Evolutionary conservation across 768 basidiomycete species (phyloP), one percentile per base, ranked within the genome.

Genomic region (Agaricus subrufescens): DNA sequence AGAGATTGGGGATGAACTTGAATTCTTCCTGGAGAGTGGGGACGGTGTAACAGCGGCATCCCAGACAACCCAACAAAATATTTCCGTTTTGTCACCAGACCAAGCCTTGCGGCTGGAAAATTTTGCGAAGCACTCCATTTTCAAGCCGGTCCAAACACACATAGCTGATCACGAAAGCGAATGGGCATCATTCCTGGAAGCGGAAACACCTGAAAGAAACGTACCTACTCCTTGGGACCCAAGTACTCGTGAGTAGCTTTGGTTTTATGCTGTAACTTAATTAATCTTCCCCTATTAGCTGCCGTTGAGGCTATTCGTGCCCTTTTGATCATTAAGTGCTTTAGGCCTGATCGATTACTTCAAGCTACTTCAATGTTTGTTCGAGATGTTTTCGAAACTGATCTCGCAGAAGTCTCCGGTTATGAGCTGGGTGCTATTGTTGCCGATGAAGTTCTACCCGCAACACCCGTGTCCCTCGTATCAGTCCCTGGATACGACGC

Each of bases 401-500:
- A 96, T 61, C 75, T 98, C n/a, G 79, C 89, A 14, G 71, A 74
- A 10, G 82, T 88, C 67, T 80, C 92, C 1, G 80, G 76, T 45
- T 91, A 86, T 66, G 89, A 94, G 52, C 82, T 99, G 27, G 79
- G 80, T 19, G 68, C 71, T 8, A 87, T 98, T 75, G 92, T 98
- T 27, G 62, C 77, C 6, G 80, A 89, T 63, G 94, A 98, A 66
- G 82, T 94, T 31, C 78, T 82, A 3, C 80, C 94, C 2, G 78
- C 82, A 3, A 92, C 92, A 0, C 95, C 97, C 1, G 74, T 98
- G 26, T 91, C 94, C 3, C 75, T 99, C 48, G 84, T 94, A 30
- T 98, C 96, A 5, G 94, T 99, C 3, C 85, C 92, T 2, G 97
- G 97, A 14, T 96, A 97, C 65, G 97, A 99, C 67, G 97, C 97